These are phyloP conservation scores for Gracilaria domingensis DNA, from an alignment of 23 red algal genomes.

Conservation along the genomic window DNA sequence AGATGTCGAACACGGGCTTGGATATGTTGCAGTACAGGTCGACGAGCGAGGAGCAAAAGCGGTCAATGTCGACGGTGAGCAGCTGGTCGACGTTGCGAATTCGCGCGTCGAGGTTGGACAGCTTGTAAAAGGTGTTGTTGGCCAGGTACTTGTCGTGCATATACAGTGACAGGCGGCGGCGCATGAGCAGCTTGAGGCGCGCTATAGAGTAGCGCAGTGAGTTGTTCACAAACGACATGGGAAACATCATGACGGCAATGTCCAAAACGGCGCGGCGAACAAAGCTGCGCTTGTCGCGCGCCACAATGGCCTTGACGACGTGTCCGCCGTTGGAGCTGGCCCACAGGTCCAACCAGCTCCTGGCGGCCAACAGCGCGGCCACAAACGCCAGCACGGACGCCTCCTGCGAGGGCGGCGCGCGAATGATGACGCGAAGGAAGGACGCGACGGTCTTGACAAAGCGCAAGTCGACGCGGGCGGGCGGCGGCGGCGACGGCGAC, in stretches of 20 bases:
- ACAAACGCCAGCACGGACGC: conserved; percentile 63
- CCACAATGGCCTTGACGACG: conserved; percentile 98
- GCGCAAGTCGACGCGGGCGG: conserved; percentile 65
- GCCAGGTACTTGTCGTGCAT: conserved; percentile 97
- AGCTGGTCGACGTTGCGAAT: conserved; percentile 98
- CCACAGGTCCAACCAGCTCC: conserved; percentile 94
- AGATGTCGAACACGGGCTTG: conserved; percentile 92
- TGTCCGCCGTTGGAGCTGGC: conserved; percentile 92
- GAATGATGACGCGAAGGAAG: conserved; percentile 82
- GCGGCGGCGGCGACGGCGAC: neutral
- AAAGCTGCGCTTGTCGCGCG: conserved; percentile 77
- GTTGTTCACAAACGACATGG: conserved; percentile 95
- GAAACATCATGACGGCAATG: conserved; percentile 93
- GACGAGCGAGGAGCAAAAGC: conserved; percentile 90
- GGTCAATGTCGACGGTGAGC: conserved; percentile 94
- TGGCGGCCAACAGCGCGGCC: conserved; percentile 70
- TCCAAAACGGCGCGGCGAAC: conserved; percentile 81
- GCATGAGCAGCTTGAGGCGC: conserved; percentile 84
- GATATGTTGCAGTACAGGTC: conserved; percentile 97
- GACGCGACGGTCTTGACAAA: conserved; percentile 70
- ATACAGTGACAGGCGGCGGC: conserved; percentile 75
- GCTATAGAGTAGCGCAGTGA: conserved; percentile 83
- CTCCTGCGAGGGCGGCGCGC: conserved; percentile 72
- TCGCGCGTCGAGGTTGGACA: conserved; percentile 92
- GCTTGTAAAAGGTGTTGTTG: conserved; percentile 86